Evolutionary conservation across 768 basidiomycete genomes (phyloP).

Genomic region (Cubamyces lactineus): DNA sequence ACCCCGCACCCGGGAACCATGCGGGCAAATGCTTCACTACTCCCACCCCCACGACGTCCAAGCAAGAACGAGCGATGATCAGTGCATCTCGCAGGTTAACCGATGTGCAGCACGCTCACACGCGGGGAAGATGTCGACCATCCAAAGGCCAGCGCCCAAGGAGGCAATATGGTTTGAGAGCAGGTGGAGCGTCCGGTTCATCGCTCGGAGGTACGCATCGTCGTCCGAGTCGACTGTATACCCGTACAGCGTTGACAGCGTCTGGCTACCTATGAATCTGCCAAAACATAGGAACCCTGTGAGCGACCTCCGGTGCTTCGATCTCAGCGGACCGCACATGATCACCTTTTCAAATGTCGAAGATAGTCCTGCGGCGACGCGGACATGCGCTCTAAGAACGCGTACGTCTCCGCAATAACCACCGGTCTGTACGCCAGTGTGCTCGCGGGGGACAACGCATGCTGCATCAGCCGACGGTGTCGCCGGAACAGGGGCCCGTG

Average conservation of each 20-base stretch:
- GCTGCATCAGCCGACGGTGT: constrained; percentile 63
- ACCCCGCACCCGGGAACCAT: constrained; percentile 28
- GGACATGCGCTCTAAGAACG: constrained; percentile 56
- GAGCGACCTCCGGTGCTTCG: too few relatives aligned
- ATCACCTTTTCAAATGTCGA: constrained; percentile 1
- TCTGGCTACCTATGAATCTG: constrained; percentile 8
- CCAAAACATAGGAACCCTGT: neutral
- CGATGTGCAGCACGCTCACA: neutral
- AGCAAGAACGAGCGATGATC: too few relatives aligned
- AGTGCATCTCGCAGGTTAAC: too few relatives aligned
- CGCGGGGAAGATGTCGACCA: constrained; percentile 15
- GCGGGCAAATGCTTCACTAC: constrained; percentile 27
- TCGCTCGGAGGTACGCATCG: constrained; percentile 7
- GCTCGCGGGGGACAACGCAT: constrained; percentile 53
- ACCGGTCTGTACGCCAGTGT: constrained; percentile 58
- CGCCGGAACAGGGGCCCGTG: constrained; percentile 60
- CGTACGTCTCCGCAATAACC: constrained; percentile 52
- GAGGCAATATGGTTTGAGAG: constrained; percentile 17
- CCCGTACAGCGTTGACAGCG: constrained; percentile 10
- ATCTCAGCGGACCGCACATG: neutral
- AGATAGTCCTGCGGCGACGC: constrained; percentile 33
- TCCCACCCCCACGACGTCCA: too few relatives aligned
- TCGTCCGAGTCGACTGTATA: constrained; percentile 11
- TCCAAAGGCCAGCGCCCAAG: constrained; percentile 7
- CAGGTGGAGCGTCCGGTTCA: constrained; percentile 1